Conservation (phyloP, 768 basidiomycete species). For the Pulveroboletus sp. region DNA sequence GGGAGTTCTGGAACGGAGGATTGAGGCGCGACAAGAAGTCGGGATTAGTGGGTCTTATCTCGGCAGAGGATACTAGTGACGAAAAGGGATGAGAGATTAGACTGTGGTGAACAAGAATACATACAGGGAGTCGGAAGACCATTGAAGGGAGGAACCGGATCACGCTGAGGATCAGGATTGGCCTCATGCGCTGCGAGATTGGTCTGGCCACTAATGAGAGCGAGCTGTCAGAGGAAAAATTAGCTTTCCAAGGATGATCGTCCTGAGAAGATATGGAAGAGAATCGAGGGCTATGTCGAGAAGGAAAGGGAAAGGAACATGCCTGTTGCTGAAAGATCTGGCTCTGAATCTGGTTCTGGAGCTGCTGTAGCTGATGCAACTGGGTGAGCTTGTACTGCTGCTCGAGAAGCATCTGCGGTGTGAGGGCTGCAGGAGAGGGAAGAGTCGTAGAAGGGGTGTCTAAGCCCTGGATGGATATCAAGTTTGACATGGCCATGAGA, state of each 20-base stretch:
- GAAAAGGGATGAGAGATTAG: conserved; percentile 11
- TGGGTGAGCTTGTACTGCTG: conserved; percentile 77
- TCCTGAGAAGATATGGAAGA: too few species aligned
- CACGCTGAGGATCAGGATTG: conserved; percentile 32
- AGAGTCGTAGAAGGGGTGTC: conserved; percentile 21
- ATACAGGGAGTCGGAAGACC: conserved; percentile 68
- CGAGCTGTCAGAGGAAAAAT: conserved; percentile 45
- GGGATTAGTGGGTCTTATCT: conserved; percentile 55
- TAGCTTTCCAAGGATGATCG: conserved; percentile 10
- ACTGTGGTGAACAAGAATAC: conserved; percentile 20
- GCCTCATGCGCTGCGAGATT: conserved; percentile 34
- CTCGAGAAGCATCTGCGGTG: conserved; percentile 55
- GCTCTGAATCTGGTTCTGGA: conserved; percentile 80
- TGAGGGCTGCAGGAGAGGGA: conserved; percentile 24
- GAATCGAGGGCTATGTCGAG: conserved; percentile 1
- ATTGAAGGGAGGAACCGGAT: conserved; percentile 35
- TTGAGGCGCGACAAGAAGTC: conserved; percentile 64
- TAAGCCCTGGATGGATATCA: conserved; percentile 48
- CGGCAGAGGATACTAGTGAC: conserved; percentile 52
- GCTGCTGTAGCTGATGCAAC: conserved; percentile 70
- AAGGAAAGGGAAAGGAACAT: conserved; percentile 19
- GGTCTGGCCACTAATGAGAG: conserved; percentile 53
- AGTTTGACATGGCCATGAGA: conserved; percentile 39
- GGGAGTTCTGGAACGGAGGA: conserved; percentile 38
- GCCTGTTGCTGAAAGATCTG: conserved; percentile 92